Base-by-base conservation (phyloP, 495 filamentous ascomycete species). In the Articulospora tetracladia region DNA sequence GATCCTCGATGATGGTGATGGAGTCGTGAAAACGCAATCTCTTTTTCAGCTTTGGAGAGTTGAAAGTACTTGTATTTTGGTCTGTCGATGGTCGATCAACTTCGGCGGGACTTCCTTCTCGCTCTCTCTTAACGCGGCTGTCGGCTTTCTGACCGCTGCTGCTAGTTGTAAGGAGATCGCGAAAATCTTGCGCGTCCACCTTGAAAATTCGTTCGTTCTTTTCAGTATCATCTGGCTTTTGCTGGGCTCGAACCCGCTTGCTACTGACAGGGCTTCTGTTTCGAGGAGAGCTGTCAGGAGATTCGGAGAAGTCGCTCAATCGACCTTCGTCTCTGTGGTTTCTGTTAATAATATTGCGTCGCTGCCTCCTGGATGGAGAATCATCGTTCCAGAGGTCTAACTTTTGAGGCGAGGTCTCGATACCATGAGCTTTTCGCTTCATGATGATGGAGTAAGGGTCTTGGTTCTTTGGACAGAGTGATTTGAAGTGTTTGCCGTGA, bases 381-480 rank as follows among this genome's bases (percentile, higher is more conserved):
- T n/a, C n/a, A n/a, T n/a, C n/a, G n/a, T n/a, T n/a, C n/a, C 17
- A 8, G 39, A 12, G 17, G 39, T 44, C 8, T n/a, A n/a, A n/a
- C 17, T 50, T 50, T 50, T 12, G 47, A 6, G 47, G 25, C 22
- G 59, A 34, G 10, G 59, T 57, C 25, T 3, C n/a, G 22, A 60
- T 57, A 1, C 46, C 53, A 19, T 15, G 7, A 3, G 1, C 34
- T 25, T 64, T 56, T 30, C 73, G 68, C 36, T 66, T 66, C 24
- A 68, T 57, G 3, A 64, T 66, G 47, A 73, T 67, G 8, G 72
- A 75, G 19, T 25, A 22, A 23, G 60, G 47, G 7, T 69, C 26
- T 8, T 24, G 41, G 48, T 76, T 73, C n/a, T 26, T 24, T 2
- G 73, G 73, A 53, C 76, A 79, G 7, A 72, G 44, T 4, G 59